These are phyloP conservation scores for Globisporangium iwayamae DNA, from an alignment of 352 stramenopile genomes.

Conservation along the genomic window DNA sequence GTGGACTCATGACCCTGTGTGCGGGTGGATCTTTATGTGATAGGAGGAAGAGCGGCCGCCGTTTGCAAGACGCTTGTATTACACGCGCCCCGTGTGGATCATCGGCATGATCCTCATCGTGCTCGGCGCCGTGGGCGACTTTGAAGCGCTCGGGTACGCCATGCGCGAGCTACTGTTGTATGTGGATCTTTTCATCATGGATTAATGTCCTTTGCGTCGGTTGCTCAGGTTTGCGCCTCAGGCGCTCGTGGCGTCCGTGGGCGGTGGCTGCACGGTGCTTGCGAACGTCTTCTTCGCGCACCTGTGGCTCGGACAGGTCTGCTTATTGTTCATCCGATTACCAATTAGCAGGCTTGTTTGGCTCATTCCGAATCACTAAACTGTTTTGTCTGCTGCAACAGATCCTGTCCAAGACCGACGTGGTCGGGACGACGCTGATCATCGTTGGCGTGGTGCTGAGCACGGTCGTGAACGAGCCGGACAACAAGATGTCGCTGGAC, in stretches of 20 bases:
- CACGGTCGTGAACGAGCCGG: constrained; percentile 76
- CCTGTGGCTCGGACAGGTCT: constrained; percentile 74
- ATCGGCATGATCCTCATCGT: constrained; percentile 77
- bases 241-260: constrained; percentile 80
- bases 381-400: constrained; percentile 12
- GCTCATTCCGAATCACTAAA: background rate
- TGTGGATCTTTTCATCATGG: background rate
- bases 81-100: constrained; percentile 81
- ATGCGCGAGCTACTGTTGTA: background rate
- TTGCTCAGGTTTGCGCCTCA: constrained; percentile 71
- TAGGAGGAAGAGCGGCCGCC: constrained; percentile 65
- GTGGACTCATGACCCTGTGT: constrained; percentile 1
- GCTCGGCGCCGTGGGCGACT: constrained; percentile 81
- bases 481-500: constrained; percentile 71
- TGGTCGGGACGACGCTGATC: constrained; percentile 71
- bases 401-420: constrained; percentile 60
- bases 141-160: constrained; percentile 70
- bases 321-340: background rate
- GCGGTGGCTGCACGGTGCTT: constrained; percentile 82
- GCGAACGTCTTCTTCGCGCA: constrained; percentile 89
- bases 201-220: background rate
- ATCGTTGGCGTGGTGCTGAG: constrained; percentile 80
- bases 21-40: constrained; percentile 18
- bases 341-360: background rate
- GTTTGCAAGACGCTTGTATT: constrained; percentile 71